Conservation (phyloP, 1,139 yeast species). For the Suhomyces bribrorum region DNA sequence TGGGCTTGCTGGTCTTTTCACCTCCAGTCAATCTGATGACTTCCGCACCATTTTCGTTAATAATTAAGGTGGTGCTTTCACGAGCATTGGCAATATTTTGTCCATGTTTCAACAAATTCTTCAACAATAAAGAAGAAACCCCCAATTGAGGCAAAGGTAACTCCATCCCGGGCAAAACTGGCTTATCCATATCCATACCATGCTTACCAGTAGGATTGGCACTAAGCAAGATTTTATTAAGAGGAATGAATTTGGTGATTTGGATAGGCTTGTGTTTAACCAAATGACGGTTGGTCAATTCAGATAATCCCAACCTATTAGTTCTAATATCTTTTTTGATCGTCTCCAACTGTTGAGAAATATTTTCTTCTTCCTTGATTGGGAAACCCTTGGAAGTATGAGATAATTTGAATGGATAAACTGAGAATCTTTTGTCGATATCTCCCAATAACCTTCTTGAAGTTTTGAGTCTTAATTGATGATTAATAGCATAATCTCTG, state of each 20-base stretch:
- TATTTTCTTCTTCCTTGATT: constrained; percentile 39
- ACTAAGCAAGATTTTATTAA: constrained; percentile 59
- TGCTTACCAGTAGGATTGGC: constrained; percentile 65
- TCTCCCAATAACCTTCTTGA: constrained; percentile 70
- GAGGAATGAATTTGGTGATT: constrained; percentile 69
- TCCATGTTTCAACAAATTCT: constrained; percentile 57
- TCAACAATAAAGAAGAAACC: constrained; percentile 62
- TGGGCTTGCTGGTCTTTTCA: constrained; percentile 61
- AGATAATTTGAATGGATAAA: constrained; percentile 85
- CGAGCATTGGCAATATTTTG: constrained; percentile 63
- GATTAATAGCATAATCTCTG: constrained; percentile 81
- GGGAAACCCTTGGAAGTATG: constrained; percentile 66
- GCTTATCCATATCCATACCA: constrained; percentile 65
- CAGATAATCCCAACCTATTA: constrained; percentile 76
- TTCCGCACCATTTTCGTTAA: constrained; percentile 41
- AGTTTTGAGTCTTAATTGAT: constrained; percentile 73
- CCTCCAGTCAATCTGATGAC: constrained; percentile 83
- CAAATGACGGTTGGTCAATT: constrained; percentile 78
- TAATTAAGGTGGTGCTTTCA: constrained; percentile 67
- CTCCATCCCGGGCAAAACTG: constrained; percentile 71
- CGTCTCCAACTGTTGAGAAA: constrained; percentile 36
- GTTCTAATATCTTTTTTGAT: constrained; percentile 56
- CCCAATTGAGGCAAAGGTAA: constrained; percentile 73
- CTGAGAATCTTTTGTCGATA: constrained; percentile 75
- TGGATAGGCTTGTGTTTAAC: constrained; percentile 75